Evolutionary conservation across 2,329 filamentous ascomycete species (phyloP).

Genomic region (Davidsoniella virescens): DNA sequence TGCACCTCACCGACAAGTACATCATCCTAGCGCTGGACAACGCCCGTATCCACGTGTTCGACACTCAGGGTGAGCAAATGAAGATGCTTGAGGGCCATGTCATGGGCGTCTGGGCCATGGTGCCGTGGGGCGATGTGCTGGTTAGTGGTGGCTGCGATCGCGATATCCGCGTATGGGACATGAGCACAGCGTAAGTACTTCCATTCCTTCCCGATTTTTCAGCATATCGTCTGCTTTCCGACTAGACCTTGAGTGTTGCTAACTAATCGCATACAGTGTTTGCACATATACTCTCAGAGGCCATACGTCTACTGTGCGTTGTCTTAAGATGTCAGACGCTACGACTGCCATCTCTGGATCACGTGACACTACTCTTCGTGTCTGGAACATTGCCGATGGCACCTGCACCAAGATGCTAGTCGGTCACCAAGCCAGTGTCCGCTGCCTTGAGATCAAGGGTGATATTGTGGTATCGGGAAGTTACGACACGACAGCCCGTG

Average conservation of each 20-base stretch:
- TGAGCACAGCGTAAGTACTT: constrained; percentile 63
- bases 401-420: constrained; percentile 82
- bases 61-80: constrained; percentile 74
- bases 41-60: constrained; percentile 95
- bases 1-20: constrained; percentile 88
- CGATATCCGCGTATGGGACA: constrained; percentile 92
- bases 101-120: constrained; percentile 99
- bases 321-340: constrained; percentile 90
- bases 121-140: constrained; percentile 87
- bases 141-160: constrained; percentile 94
- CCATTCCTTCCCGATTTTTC: background rate
- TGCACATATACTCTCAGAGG: constrained; percentile 74
- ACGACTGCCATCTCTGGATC: constrained; percentile 94
- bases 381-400: constrained; percentile 86
- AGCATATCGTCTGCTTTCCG: background rate
- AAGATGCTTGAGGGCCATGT: constrained; percentile 88
- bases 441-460: constrained; percentile 88
- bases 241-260: background rate
- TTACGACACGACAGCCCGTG: constrained; percentile 90
- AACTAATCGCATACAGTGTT: constrained; percentile 30
- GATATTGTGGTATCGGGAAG: constrained; percentile 96
- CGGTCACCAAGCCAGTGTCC: constrained; percentile 87
- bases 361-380: constrained; percentile 78
- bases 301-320: constrained; percentile 91
- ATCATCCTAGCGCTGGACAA: constrained; percentile 97